Percentiles rank a stretch among this genome's conserved stretches.
Evolutionary conservation across 371 early-diverging fungal genomes (phyloP).

Genomic region (Mucor circinelloides): DNA sequence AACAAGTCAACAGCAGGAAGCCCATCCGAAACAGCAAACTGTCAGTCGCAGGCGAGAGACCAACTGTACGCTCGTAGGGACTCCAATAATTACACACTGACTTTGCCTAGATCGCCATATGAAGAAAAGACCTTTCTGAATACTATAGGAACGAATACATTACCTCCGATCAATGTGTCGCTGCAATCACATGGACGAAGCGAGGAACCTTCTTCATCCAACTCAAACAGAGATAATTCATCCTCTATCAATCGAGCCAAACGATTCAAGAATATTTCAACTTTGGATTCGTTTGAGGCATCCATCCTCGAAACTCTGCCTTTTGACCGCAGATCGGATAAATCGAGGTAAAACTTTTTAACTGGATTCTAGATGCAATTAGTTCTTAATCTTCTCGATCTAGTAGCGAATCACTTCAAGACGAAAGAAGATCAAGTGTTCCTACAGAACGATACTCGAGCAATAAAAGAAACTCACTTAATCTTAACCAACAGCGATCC

Average conservation of each 20-base stretch:
- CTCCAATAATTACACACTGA: background rate
- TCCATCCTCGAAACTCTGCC: conserved; percentile 3
- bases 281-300: conserved; percentile 5
- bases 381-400: background rate
- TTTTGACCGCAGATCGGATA: background rate
- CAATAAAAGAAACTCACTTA: background rate
- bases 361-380: too few species aligned
- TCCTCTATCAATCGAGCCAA: background rate
- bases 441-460: background rate
- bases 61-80: background rate
- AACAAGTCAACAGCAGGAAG: background rate
- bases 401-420: background rate
- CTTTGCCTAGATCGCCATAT: background rate
- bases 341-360: background rate
- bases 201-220: background rate
- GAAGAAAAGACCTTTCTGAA: background rate
- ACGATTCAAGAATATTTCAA: background rate
- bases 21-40: background rate
- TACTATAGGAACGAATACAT: background rate
- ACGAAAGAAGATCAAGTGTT: background rate
- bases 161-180: background rate
- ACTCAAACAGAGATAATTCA: background rate
- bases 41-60: background rate
- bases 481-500: background rate
- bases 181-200: background rate